Evolutionary conservation across 2,329 filamentous ascomycete genomes (phyloP).

Genomic region (Thelonectria discophora): DNA sequence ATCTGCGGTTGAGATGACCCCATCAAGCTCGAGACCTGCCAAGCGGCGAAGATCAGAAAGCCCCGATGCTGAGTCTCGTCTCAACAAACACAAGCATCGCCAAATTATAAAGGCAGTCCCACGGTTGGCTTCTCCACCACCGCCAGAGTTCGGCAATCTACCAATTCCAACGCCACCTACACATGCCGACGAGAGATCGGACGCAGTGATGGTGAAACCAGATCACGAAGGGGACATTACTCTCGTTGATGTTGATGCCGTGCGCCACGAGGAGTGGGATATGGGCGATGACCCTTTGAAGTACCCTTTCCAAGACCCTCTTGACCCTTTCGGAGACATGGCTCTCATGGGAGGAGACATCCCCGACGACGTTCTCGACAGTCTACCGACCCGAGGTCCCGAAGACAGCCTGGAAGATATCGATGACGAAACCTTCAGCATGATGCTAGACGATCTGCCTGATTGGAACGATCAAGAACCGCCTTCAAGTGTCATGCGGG

Average conservation of each 20-base stretch:
- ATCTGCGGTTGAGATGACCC: neutral
- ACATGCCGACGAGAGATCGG: neutral
- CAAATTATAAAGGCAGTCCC: neutral
- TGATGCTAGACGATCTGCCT: no score
- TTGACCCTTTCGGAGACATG: slow-evolving; percentile 25
- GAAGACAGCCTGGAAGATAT: no score
- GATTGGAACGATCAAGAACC: slow-evolving; percentile 19
- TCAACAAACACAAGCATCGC: neutral
- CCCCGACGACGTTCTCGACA: no score
- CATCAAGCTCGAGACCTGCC: neutral
- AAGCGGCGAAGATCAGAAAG: slow-evolving; percentile 5
- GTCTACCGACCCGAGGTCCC: no score
- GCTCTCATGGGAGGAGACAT: slow-evolving; percentile 14
- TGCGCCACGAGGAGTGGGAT: slow-evolving; percentile 6
- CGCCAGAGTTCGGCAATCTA: neutral
- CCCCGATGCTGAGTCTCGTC: no score
- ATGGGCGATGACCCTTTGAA: no score
- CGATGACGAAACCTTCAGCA: no score
- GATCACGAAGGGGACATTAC: neutral
- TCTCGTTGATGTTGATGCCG: no score
- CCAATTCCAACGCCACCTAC: slow-evolving; percentile 10
- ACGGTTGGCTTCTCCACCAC: neutral
- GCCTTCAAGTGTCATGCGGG: slow-evolving; percentile 46
- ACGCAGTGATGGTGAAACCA: neutral
- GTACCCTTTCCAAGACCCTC: no score